Conservation (phyloP, 78 protist species). For the Anaeramoeba flamelloides region DNA sequence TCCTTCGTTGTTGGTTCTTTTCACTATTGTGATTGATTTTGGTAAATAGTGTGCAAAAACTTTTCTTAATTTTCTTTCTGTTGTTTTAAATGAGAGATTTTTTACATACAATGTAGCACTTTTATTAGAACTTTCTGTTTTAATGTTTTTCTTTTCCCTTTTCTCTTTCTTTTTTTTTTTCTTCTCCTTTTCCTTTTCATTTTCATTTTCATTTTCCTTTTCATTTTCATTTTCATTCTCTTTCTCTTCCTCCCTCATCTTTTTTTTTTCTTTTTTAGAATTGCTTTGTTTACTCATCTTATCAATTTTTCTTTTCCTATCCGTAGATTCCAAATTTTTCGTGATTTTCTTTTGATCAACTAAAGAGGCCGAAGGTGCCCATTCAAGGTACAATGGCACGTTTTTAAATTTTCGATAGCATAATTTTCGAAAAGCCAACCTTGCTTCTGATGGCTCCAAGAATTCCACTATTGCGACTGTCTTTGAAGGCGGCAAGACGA, state of each 20-base stretch:
- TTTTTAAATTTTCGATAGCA: conserved; percentile 57
- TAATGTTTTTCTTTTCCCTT: background rate
- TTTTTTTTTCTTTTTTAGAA: background rate
- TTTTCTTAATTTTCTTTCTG: background rate
- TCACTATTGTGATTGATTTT: background rate
- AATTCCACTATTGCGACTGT: conserved; percentile 63
- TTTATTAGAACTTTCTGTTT: background rate
- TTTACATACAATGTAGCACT: background rate
- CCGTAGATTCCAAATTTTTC: background rate
- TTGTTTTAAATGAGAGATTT: background rate
- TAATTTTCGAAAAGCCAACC: conserved; percentile 50
- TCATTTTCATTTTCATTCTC: background rate
- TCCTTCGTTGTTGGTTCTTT: background rate
- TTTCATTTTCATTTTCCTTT: background rate
- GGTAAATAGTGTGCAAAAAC: background rate
- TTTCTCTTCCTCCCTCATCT: background rate
- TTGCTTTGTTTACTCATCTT: background rate
- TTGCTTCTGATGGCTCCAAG: conserved; percentile 53
- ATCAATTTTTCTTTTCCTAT: too few species aligned
- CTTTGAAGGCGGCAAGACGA: conserved; percentile 50
- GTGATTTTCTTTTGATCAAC: background rate
- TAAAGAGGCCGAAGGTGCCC: conserved; percentile 56
- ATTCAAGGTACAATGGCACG: conserved; percentile 79
- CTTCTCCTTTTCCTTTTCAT: background rate
- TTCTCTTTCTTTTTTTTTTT: background rate